A percentile compares a stretch with the other conserved stretches of the same genome.
Conservation (phyloP, 169 alveolate genomes). For the Plasmodium gallinaceum region DNA sequence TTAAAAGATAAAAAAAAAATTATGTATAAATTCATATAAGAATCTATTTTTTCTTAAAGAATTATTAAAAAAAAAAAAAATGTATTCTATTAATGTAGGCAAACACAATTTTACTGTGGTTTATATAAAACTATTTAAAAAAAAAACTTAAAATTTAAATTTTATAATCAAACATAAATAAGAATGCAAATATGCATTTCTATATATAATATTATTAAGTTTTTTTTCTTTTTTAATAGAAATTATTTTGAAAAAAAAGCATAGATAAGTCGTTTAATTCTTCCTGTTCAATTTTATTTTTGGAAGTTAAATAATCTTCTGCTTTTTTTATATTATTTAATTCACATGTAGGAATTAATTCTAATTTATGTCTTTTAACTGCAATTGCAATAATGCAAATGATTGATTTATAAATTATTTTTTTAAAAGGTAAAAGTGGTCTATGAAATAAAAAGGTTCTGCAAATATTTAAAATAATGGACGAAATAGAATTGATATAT, state of each 20-base stretch:
- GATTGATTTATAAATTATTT: slow-evolving; percentile 52
- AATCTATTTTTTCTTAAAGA: background rate
- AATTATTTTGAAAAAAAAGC: slow-evolving; percentile 43
- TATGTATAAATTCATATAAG: background rate
- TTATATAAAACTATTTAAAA: too few relatives aligned
- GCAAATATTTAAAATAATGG: slow-evolving; percentile 38
- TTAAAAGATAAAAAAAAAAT: background rate
- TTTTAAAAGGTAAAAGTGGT: slow-evolving; percentile 66
- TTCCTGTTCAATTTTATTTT: slow-evolving; percentile 34
- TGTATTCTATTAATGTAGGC: background rate
- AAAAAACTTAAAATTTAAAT: too few relatives aligned
- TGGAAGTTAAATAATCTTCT: slow-evolving; percentile 29
- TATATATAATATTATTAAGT: background rate
- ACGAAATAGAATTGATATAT: slow-evolving; percentile 29
- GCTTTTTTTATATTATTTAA: slow-evolving; percentile 32
- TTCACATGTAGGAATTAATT: slow-evolving; percentile 46
- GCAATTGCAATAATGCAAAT: slow-evolving; percentile 51
- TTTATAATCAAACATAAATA: too few relatives aligned
- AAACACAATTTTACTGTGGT: too few relatives aligned
- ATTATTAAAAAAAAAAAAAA: background rate
- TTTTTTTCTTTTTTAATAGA: slow-evolving; percentile 7
- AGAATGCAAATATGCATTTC: background rate
- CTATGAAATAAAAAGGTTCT: slow-evolving; percentile 53
- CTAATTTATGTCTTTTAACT: slow-evolving; percentile 20
- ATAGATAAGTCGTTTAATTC: slow-evolving; percentile 45